Evolutionary conservation across 2,329 filamentous ascomycete genomes (phyloP).

Genomic region (Fusarium fracticaudum): DNA sequence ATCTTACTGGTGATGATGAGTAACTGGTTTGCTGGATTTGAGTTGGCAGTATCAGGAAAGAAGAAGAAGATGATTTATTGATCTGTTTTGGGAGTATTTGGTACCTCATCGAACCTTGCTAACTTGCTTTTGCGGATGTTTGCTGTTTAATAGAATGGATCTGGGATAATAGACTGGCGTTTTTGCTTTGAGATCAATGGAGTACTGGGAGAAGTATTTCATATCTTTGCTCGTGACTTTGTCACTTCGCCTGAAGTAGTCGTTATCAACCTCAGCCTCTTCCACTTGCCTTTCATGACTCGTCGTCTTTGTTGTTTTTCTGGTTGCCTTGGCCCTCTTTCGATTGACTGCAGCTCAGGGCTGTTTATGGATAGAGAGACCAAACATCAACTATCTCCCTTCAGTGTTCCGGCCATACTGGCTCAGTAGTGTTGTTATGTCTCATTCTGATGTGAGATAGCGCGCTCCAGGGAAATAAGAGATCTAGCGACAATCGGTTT

Average conservation of each 20-base stretch:
- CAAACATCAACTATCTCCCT: too few relatives aligned
- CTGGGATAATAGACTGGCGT: not conserved
- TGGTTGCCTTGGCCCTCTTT: too few relatives aligned
- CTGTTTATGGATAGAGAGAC: too few relatives aligned
- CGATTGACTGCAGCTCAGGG: too few relatives aligned
- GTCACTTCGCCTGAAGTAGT: not conserved
- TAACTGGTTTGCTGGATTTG: not conserved
- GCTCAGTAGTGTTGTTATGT: too few relatives aligned
- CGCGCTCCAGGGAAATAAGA: too few relatives aligned
- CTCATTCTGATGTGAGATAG: accelerated
- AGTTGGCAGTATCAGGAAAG: not conserved
- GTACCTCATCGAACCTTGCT: not conserved
- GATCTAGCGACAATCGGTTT: too few relatives aligned
- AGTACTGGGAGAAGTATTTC: not conserved
- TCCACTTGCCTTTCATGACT: not conserved
- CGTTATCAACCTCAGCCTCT: not conserved
- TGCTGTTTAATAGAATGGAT: not conserved
- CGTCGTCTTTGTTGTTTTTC: too few relatives aligned
- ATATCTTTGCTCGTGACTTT: not conserved
- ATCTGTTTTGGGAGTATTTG: not conserved
- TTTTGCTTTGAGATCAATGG: not conserved
- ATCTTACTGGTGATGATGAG: not conserved
- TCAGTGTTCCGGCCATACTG: too few relatives aligned
- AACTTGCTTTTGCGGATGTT: not conserved
- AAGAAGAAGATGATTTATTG: not conserved